phyloP scores from a whole-genome alignment of 2,329 filamentous ascomycete genomes.

The Fusarium redolens region DNA sequence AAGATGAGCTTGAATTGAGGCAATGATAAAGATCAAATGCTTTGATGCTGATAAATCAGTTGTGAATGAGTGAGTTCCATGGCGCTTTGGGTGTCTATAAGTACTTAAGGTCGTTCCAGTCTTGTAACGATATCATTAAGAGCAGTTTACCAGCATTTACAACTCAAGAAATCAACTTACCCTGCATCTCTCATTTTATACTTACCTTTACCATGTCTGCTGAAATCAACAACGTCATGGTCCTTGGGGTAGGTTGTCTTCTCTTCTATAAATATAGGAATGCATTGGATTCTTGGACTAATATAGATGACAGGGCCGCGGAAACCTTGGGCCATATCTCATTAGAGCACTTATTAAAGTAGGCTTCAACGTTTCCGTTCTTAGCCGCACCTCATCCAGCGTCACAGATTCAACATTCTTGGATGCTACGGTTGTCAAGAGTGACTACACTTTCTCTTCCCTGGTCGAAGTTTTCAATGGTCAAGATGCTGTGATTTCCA shows the following conservation, averaged over 20 bases:
- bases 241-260: neutral
- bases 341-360: neutral
- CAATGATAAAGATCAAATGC: neutral
- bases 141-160: no score
- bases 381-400: accelerated
- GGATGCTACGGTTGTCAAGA: neutral
- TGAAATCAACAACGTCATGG: slow-evolving; percentile 1
- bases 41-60: neutral
- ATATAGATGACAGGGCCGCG: neutral
- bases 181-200: neutral
- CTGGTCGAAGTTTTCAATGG: neutral
- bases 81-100: neutral
- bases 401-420: accelerated
- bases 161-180: neutral
- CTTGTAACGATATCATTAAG: accelerated
- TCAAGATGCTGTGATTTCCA: slow-evolving; percentile 4
- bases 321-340: slow-evolving; percentile 7
- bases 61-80: accelerated
- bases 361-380: accelerated
- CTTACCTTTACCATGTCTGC: neutral
- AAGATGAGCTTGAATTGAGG: neutral
- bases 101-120: accelerated
- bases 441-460: neutral
- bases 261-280: accelerated
- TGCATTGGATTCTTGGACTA: accelerated